phyloP scores from a whole-genome alignment of 2,329 filamentous ascomycete genomes.

The Aaosphaeria pasadenensis region DNA sequence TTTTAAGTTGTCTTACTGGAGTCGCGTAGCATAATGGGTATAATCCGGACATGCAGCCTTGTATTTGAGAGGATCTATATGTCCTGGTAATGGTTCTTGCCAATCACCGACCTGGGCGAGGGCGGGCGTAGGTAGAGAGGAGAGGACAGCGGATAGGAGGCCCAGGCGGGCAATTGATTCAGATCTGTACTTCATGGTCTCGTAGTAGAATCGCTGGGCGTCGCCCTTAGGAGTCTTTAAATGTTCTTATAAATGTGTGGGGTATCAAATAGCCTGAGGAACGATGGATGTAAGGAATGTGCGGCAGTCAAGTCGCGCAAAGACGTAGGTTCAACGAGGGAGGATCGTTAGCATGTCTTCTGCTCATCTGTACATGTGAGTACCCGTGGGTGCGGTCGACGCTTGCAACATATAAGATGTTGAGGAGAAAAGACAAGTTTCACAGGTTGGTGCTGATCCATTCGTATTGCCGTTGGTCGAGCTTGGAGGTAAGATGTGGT shows the following conservation, averaged over 20 bases:
- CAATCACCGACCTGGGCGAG: constrained; percentile 8
- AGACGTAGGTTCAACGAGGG: constrained; percentile 12
- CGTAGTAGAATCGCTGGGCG: no score
- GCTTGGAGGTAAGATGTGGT: not conserved
- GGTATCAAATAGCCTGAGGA: not conserved
- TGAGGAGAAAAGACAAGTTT: not conserved
- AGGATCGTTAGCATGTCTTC: constrained; percentile 11
- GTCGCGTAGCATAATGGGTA: constrained; percentile 54
- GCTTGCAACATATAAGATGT: not conserved
- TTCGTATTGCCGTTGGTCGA: not conserved
- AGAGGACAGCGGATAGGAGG: not conserved
- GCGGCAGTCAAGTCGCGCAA: not conserved
- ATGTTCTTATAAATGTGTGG: no score
- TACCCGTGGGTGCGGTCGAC: not conserved
- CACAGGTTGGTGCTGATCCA: not conserved
- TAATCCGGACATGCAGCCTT: constrained; percentile 64
- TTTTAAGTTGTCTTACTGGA: constrained; percentile 51
- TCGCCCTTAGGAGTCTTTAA: no score
- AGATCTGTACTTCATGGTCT: not conserved
- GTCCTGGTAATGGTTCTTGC: constrained; percentile 27
- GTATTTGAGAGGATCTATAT: constrained; percentile 33
- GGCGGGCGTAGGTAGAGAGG: constrained; percentile 1
- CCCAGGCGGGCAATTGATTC: not conserved
- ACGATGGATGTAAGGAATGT: not conserved
- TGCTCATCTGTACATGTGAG: not conserved